Conservation (phyloP, 352 stramenopile species). For the Pythium chondricola region DNA sequence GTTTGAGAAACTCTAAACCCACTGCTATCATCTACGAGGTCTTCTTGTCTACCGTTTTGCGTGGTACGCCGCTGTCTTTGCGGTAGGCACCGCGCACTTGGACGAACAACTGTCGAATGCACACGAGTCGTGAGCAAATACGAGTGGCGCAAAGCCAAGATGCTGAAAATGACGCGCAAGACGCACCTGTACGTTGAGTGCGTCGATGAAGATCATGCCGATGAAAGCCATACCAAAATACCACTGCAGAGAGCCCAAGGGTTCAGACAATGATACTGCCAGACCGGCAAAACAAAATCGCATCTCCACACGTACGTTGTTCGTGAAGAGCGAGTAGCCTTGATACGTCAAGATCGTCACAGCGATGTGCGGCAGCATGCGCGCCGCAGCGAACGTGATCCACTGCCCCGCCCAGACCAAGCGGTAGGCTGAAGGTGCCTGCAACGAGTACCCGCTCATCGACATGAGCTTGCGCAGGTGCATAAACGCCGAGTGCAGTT, state of each 20-base stretch:
- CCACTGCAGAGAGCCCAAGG: slow-evolving; percentile 11
- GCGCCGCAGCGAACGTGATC: slow-evolving; percentile 35
- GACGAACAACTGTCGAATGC: slow-evolving; percentile 38
- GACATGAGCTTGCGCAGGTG: slow-evolving; percentile 66
- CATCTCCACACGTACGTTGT: slow-evolving; percentile 25
- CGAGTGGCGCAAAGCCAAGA: too few species aligned
- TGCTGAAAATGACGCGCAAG: neutral
- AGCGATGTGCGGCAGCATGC: slow-evolving; percentile 34
- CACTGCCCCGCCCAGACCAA: slow-evolving; percentile 58
- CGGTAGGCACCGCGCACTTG: slow-evolving; percentile 43
- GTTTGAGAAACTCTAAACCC: neutral
- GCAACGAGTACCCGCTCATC: slow-evolving; percentile 47
- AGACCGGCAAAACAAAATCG: neutral
- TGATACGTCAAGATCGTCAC: slow-evolving; percentile 47
- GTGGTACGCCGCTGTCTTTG: slow-evolving; percentile 28
- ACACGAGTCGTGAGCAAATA: neutral
- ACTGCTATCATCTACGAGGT: neutral
- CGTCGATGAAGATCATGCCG: slow-evolving; percentile 71
- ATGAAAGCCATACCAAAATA: slow-evolving; percentile 72
- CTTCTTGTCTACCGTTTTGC: slow-evolving; percentile 3
- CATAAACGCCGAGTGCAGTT: slow-evolving; percentile 78
- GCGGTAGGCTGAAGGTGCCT: slow-evolving; percentile 22
- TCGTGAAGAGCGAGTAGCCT: slow-evolving; percentile 28
- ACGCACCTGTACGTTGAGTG: slow-evolving; percentile 52
- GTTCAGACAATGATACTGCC: slow-evolving; percentile 6